phyloP scores from a whole-genome alignment of 768 basidiomycete species.

The Leccinum olivaceopallidum region DNA sequence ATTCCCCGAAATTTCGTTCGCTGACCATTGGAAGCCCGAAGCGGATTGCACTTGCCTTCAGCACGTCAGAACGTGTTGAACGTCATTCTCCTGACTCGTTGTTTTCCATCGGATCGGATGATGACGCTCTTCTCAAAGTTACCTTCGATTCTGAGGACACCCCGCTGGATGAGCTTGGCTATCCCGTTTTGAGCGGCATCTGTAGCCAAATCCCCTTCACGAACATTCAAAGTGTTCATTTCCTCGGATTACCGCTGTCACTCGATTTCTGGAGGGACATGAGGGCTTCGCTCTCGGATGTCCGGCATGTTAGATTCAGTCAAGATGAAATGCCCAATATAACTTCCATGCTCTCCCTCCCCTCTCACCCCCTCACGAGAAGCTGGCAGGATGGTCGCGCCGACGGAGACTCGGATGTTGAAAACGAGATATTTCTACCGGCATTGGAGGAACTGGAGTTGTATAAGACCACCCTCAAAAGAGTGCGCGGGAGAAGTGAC shows the following conservation, averaged over 20 bases:
- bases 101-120: not conserved
- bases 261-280: not conserved
- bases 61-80: not conserved
- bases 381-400: not conserved
- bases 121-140: not conserved
- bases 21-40: not conserved
- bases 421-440: not conserved
- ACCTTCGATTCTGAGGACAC: rapidly evolving
- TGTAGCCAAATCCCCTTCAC: not conserved
- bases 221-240: not conserved
- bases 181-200: not conserved
- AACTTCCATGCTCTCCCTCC: not conserved
- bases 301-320: not conserved
- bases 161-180: not conserved
- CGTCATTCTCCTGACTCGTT: rapidly evolving
- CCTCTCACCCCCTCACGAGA: not conserved
- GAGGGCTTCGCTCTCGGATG: not conserved
- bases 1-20: not conserved
- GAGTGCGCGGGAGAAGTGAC: too few relatives aligned
- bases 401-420: not conserved
- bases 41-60: not conserved
- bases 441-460: not conserved
- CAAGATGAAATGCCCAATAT: not conserved
- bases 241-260: not conserved
- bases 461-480: not conserved